phyloP scores from a whole-genome alignment of 176 grass and related monocot genomes.

The Oryza rufipogon region DNA sequence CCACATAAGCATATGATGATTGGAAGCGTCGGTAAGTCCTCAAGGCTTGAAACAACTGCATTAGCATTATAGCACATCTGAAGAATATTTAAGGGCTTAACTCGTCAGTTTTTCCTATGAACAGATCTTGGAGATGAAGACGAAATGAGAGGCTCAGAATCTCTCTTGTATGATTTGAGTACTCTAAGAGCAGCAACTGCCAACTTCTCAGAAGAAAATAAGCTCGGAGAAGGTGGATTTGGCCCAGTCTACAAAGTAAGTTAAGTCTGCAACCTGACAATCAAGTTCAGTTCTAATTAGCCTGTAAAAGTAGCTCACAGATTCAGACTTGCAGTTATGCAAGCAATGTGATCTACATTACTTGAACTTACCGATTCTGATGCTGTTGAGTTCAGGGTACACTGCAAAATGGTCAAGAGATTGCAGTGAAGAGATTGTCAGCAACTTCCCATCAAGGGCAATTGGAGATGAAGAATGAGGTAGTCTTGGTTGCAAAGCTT shows the following conservation, averaged over 20 bases:
- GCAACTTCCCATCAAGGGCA: slow-evolving; percentile 46
- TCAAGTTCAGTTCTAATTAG: not conserved
- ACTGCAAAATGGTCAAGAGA: slow-evolving; percentile 40
- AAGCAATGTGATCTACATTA: not conserved
- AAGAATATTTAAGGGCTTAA: not conserved
- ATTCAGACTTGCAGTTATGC: not conserved
- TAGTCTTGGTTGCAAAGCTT: slow-evolving; percentile 53
- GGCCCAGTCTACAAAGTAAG: slow-evolving; percentile 67
- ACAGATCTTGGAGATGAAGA: slow-evolving; percentile 16
- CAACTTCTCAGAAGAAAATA: slow-evolving; percentile 66
- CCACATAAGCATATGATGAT: not conserved
- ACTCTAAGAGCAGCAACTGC: slow-evolving; percentile 45
- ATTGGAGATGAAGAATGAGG: slow-evolving; percentile 54
- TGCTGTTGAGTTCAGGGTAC: slow-evolving; percentile 40
- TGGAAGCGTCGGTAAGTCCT: not conserved
- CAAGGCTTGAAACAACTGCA: not conserved
- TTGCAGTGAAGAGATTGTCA: slow-evolving; percentile 66
- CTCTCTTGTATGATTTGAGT: slow-evolving; percentile 44
- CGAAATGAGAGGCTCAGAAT: slow-evolving; percentile 31
- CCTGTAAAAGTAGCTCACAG: not conserved
- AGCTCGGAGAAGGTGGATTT: slow-evolving; percentile 64
- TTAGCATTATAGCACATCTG: not conserved
- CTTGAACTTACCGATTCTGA: not conserved
- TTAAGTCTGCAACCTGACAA: not conserved
- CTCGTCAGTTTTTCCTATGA: not conserved